phyloP scores from a whole-genome alignment of 192 early-diverging fungal species.

The Rhizoclosmatium globosum region DNA sequence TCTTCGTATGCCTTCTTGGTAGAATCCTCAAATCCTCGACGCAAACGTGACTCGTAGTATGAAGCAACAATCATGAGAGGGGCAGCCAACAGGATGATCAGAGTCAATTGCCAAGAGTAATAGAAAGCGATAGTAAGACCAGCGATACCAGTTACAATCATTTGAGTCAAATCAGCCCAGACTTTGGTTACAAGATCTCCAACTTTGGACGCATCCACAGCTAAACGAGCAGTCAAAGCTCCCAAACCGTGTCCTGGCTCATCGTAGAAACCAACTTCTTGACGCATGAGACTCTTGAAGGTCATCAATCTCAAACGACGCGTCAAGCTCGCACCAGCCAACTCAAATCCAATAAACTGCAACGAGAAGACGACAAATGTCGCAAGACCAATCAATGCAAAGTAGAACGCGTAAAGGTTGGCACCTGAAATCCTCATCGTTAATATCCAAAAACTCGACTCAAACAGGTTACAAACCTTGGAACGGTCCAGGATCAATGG shows the following conservation, averaged over 20 bases:
- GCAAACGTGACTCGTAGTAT: slow-evolving; percentile 66
- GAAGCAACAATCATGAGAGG: slow-evolving; percentile 57
- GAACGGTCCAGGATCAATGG: slow-evolving; percentile 40
- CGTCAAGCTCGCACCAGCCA: slow-evolving; percentile 54
- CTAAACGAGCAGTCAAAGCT: slow-evolving; percentile 79
- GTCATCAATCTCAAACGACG: slow-evolving; percentile 48
- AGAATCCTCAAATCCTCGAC: slow-evolving; percentile 65
- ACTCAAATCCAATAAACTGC: slow-evolving; percentile 57
- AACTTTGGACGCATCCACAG: slow-evolving; percentile 75
- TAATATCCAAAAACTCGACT: neutral
- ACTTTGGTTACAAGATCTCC: slow-evolving; percentile 63
- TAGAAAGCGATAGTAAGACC: slow-evolving; percentile 74
- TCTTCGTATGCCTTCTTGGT: slow-evolving; percentile 72
- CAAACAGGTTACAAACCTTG: neutral
- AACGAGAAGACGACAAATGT: slow-evolving; percentile 61
- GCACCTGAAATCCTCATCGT: slow-evolving; percentile 28
- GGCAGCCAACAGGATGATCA: slow-evolving; percentile 71
- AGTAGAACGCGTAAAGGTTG: slow-evolving; percentile 65
- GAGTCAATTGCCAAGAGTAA: slow-evolving; percentile 82
- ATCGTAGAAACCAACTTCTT: slow-evolving; percentile 66
- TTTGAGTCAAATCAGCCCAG: slow-evolving; percentile 38
- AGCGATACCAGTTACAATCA: slow-evolving; percentile 28
- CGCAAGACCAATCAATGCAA: slow-evolving; percentile 67
- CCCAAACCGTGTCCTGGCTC: slow-evolving; percentile 74
- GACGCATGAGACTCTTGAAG: slow-evolving; percentile 54